These are phyloP conservation scores for Cytospora piceicola DNA, from an alignment of 2,329 filamentous ascomycete species.

Conservation along the genomic window DNA sequence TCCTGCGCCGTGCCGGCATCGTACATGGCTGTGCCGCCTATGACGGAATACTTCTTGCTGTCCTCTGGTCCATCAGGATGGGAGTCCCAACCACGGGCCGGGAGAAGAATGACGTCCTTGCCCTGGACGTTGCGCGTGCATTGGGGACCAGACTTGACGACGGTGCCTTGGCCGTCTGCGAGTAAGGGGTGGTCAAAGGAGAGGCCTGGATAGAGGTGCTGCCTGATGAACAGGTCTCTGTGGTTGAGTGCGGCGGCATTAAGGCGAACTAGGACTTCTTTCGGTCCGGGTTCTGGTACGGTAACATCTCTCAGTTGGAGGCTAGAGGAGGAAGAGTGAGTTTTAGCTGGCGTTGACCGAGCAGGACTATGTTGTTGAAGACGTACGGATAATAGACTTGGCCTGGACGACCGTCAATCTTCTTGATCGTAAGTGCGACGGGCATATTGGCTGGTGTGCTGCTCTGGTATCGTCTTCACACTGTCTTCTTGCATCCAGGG, in stretches of 20 bases:
- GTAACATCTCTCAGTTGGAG: constrained; percentile 65
- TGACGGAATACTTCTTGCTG: constrained; percentile 58
- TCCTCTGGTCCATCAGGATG: constrained; percentile 75
- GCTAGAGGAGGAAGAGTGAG: constrained; percentile 40
- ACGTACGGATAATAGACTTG: constrained; percentile 81
- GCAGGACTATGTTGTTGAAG: background rate
- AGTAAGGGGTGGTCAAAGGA: constrained; percentile 79
- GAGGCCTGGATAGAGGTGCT: constrained; percentile 86
- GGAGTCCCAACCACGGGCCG: constrained; percentile 76
- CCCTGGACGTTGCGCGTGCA: constrained; percentile 32
- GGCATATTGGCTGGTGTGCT: constrained; percentile 47
- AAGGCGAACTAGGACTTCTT: constrained; percentile 75
- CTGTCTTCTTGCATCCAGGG: background rate
- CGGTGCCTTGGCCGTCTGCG: constrained; percentile 79
- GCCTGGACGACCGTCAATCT: constrained; percentile 81
- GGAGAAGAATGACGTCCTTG: constrained; percentile 73
- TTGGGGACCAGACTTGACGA: constrained; percentile 64
- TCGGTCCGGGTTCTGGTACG: constrained; percentile 64
- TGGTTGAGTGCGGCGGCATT: constrained; percentile 87
- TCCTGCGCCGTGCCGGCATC: constrained; percentile 76
- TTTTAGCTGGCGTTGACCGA: background rate
- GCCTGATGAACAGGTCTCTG: constrained; percentile 91
- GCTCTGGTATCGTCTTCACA: background rate
- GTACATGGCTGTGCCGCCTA: constrained; percentile 69
- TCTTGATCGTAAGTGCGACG: constrained; percentile 64